phyloP scores from a whole-genome alignment of 2,329 filamentous ascomycete genomes.

The Exophiala alcalophila region DNA sequence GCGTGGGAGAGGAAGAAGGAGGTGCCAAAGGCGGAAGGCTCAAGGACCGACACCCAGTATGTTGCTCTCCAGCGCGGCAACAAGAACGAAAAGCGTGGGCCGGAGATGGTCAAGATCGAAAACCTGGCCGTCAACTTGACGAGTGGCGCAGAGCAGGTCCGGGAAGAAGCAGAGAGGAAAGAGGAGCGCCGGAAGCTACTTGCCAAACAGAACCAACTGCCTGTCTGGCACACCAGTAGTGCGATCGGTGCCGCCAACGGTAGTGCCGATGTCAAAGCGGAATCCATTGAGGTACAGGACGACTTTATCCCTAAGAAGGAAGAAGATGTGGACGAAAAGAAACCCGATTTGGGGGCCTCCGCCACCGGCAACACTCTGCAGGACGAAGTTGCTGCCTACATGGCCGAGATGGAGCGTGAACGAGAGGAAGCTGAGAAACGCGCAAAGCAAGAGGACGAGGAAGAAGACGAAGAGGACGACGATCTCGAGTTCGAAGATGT shows the following conservation, averaged over 20 bases:
- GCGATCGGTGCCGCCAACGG: constrained; percentile 20
- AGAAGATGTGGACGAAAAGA: constrained; percentile 27
- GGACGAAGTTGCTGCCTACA: constrained; percentile 22
- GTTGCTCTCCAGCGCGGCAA: constrained; percentile 41
- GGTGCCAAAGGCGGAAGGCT: constrained; percentile 41
- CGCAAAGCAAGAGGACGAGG: constrained; percentile 25
- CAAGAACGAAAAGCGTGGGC: constrained; percentile 35
- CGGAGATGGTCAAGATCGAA: constrained; percentile 43
- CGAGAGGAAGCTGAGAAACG: constrained; percentile 20
- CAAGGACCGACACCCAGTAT: constrained; percentile 39
- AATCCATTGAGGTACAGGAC: constrained; percentile 2
- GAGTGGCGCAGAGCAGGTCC: constrained; percentile 41
- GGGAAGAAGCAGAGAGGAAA: constrained; percentile 48
- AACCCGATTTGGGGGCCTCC: constrained; percentile 7
- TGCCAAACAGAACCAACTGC: constrained; percentile 52
- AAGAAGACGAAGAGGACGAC: constrained; percentile 29
- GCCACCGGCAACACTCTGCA: constrained; percentile 6
- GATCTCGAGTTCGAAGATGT: constrained; percentile 31
- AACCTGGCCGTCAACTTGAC: constrained; percentile 51
- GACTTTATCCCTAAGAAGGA: constrained; percentile 18
- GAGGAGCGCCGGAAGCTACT: constrained; percentile 48
- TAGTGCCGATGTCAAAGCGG: constrained; percentile 13
- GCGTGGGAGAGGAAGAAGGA: constrained; percentile 50
- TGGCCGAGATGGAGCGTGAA: constrained; percentile 28
- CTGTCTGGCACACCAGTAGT: constrained; percentile 49